Base-by-base conservation (phyloP, 768 basidiomycete genomes). In the Chalciporus sphaerocephalus region DNA sequence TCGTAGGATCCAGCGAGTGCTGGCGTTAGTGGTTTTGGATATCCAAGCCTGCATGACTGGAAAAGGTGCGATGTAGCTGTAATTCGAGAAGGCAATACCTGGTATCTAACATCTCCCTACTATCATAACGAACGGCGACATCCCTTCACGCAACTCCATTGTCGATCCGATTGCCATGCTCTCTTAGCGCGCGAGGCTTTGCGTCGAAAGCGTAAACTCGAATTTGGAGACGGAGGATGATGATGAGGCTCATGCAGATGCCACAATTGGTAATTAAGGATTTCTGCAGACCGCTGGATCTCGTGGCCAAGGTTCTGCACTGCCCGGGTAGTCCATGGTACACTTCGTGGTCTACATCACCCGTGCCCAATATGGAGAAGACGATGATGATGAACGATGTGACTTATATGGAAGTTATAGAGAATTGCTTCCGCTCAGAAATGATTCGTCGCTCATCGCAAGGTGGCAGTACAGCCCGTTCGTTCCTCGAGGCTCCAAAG, bases 1-100 rank as follows among this genome's bases (percentile, higher is more conserved):
- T 21, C 13, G 5, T 11, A 51, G 52, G 13, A 54, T 25, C n/a
- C 37, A 15, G 15, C 8, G 35, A n/a, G 39, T 15, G 21, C 40
- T 5, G 4, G 13, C 13, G 5, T 18, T 17, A 5, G 28, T 17
- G 5, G 27, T 42, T 23, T 46, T 37, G n/a, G 48, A 38, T 17
- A 38, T 6, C 20, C 9, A 34, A 2, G 38, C 2, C 37, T n/a
- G 53, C 54, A 56, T 62, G 23, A 0, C 27, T 38, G 28, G 16
- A 36, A 27, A 6, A 21, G 27, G 6, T 21, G 21, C 23, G n/a
- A 30, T 28, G 40, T 4, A 22, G 17, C 40, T 28, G 4, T 37
- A 21, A 3, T 46, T 30, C n/a, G 16, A 15, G 18, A 22, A 1
- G 21, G 9, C n/a, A 15, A 2, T 6, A 32, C 13, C n/a, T 27